Evolutionary conservation across 2,329 filamentous ascomycete genomes (phyloP).

Genomic region (Basipetospora chlamydospora): DNA sequence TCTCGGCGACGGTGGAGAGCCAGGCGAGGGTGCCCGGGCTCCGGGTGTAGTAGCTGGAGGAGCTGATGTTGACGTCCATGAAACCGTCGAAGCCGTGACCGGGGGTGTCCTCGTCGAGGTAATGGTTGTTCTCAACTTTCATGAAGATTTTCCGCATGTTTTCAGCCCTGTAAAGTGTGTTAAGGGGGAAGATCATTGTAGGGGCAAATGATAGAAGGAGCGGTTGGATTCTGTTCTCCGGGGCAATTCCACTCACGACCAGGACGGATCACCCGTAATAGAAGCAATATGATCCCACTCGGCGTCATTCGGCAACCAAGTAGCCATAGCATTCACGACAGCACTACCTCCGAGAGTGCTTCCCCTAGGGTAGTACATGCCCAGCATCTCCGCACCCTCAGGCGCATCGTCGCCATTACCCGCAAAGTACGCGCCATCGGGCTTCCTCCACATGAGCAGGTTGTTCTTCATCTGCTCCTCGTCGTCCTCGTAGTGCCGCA

Average conservation of each 20-base stretch:
- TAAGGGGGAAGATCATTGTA: no score
- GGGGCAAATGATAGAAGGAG: no score
- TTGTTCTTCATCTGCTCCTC: conserved; percentile 32
- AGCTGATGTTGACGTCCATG: conserved; percentile 14
- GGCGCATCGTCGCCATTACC: conserved; percentile 6
- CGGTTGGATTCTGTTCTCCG: not conserved
- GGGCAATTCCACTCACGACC: no score
- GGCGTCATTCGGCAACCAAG: conserved; percentile 16
- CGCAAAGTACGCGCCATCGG: conserved; percentile 20
- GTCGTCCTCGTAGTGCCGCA: conserved; percentile 42
- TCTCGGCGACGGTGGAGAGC: no score
- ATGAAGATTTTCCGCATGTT: conserved; percentile 27
- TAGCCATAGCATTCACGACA: conserved; percentile 18
- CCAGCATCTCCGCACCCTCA: conserved; percentile 21
- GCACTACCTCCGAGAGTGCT: conserved; percentile 22
- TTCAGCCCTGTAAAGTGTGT: conserved; percentile 9
- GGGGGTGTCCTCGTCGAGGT: conserved; percentile 19
- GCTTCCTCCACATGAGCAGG: conserved; percentile 27
- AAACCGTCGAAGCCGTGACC: conserved; percentile 28
- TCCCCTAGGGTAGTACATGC: conserved; percentile 23
- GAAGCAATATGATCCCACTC: conserved; percentile 23
- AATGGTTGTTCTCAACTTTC: conserved; percentile 26
- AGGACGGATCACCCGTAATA: conserved; percentile 27
- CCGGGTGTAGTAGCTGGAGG: conserved; percentile 6
- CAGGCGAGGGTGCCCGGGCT: conserved; percentile 9